A percentile compares a stretch with the other conserved stretches of the same genome.
phyloP scores from a whole-genome alignment of 2,329 filamentous ascomycete genomes.

The Xylariales sp. region DNA sequence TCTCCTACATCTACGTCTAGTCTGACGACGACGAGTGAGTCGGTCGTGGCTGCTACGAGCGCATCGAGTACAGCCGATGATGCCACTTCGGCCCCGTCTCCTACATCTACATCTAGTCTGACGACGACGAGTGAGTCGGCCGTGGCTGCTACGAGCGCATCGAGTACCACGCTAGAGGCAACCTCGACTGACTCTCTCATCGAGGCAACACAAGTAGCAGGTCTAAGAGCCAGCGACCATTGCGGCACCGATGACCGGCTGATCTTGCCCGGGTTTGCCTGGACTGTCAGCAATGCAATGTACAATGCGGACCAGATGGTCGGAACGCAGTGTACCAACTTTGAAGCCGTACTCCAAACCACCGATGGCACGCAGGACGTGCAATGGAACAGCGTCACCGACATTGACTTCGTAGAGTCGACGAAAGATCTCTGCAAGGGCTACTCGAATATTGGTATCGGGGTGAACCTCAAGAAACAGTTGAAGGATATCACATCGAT shows the following conservation, averaged over 20 bases:
- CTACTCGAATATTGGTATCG: constrained; percentile 12
- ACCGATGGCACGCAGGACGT: constrained; percentile 7
- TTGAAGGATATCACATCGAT: constrained; percentile 7
- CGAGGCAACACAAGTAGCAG: neutral
- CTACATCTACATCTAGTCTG: too few species aligned
- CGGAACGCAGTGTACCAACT: constrained; percentile 12
- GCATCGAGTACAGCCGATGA: too few species aligned
- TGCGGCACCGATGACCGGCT: constrained; percentile 10
- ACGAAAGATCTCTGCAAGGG: constrained; percentile 12
- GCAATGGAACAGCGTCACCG: constrained; percentile 8
- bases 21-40: too few species aligned
- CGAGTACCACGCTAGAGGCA: too few species aligned
- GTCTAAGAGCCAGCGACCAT: constrained; percentile 5
- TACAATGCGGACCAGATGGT: constrained; percentile 10
- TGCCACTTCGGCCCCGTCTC: too few species aligned
- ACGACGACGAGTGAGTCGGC: too few species aligned
- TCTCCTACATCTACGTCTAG: too few species aligned
- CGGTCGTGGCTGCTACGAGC: too few species aligned
- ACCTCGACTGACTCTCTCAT: neutral
- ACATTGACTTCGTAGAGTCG: constrained; percentile 6
- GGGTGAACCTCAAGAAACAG: constrained; percentile 7
- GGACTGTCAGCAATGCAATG: constrained; percentile 10
- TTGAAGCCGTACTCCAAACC: constrained; percentile 6
- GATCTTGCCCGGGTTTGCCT: constrained; percentile 8
- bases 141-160: too few species aligned